Percentiles rank a stretch among this genome's conserved stretches.
These are phyloP conservation scores for Stachybotrys echinatus DNA, from an alignment of 2,329 filamentous ascomycete species.

Conservation along the genomic window DNA sequence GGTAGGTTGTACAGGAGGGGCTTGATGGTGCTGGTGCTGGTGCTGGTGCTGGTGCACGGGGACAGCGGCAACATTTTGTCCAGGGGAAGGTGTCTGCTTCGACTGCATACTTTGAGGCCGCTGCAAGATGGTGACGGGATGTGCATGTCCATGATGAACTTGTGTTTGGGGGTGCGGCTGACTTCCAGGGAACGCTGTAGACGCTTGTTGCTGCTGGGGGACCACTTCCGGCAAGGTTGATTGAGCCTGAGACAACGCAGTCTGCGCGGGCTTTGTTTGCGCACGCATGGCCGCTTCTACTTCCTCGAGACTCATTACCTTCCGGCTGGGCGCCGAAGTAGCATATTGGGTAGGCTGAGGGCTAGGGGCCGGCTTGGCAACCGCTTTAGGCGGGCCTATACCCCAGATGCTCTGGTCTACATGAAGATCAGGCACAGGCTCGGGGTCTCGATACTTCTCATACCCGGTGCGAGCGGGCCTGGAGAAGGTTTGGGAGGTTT, in stretches of 20 bases:
- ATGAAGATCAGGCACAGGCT: constrained; percentile 83
- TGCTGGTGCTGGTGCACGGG: constrained; percentile 29
- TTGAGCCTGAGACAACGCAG: constrained; percentile 19
- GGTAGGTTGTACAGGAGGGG: constrained; percentile 65
- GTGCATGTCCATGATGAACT: constrained; percentile 21
- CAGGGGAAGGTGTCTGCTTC: constrained; percentile 30
- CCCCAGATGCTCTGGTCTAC: constrained; percentile 94
- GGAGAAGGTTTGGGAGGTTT: constrained; percentile 20
- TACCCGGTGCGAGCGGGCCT: constrained; percentile 76
- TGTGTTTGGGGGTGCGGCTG: background rate
- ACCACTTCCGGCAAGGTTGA: constrained; percentile 25
- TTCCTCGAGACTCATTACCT: constrained; percentile 94
- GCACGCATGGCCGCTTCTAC: constrained; percentile 89
- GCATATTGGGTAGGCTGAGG: constrained; percentile 15
- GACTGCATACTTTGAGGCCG: constrained; percentile 39
- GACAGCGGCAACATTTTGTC: background rate
- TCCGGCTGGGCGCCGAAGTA: constrained; percentile 44
- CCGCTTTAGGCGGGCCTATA: constrained; percentile 51
- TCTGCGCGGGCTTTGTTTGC: constrained; percentile 47
- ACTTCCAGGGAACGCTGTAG: background rate
- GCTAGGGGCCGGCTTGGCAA: constrained; percentile 24
- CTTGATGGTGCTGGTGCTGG: constrained; percentile 30
- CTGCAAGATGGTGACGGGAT: constrained; percentile 51
- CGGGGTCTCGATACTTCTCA: constrained; percentile 81
- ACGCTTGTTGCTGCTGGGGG: constrained; percentile 17